These are phyloP conservation scores for Starmerella floricola DNA, from an alignment of 805 yeast species.

Conservation along the genomic window DNA sequence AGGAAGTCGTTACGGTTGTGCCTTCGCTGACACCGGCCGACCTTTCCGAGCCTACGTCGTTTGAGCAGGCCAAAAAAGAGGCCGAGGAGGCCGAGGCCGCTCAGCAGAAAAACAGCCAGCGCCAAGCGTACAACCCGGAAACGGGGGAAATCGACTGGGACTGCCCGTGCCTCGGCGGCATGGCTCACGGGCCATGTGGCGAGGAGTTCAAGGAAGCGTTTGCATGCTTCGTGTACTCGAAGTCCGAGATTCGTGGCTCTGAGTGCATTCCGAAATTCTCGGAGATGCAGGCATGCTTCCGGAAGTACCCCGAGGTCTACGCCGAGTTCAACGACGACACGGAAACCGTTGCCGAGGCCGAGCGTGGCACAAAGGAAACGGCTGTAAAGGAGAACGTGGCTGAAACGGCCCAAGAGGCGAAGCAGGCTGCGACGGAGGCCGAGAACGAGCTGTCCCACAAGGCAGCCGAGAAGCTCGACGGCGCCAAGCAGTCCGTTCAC, in stretches of 20 bases:
- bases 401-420: background rate
- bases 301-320: slow-evolving; percentile 82
- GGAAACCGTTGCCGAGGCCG: slow-evolving; percentile 13
- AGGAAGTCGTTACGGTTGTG: slow-evolving; percentile 5
- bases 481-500: slow-evolving; percentile 2
- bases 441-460: too few species aligned
- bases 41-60: background rate
- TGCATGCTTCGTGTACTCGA: slow-evolving; percentile 87
- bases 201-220: slow-evolving; percentile 90
- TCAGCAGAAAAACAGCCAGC: background rate
- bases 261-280: slow-evolving; percentile 88
- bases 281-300: slow-evolving; percentile 88
- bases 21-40: slow-evolving; percentile 8
- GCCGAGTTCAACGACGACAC: slow-evolving; percentile 71
- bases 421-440: slow-evolving; percentile 4
- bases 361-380: slow-evolving; percentile 22
- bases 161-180: slow-evolving; percentile 98
- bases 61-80: background rate
- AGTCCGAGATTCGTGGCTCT: slow-evolving; percentile 89
- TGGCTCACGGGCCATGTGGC: slow-evolving; percentile 99
- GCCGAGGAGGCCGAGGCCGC: background rate
- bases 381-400: background rate
- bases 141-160: slow-evolving; percentile 99
- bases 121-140: slow-evolving; percentile 66
- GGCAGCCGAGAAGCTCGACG: background rate